Evolutionary conservation across 345 rosid genomes (phyloP), one percentile per base, ranked within the genome.

Genomic region (Brassica napus): DNA sequence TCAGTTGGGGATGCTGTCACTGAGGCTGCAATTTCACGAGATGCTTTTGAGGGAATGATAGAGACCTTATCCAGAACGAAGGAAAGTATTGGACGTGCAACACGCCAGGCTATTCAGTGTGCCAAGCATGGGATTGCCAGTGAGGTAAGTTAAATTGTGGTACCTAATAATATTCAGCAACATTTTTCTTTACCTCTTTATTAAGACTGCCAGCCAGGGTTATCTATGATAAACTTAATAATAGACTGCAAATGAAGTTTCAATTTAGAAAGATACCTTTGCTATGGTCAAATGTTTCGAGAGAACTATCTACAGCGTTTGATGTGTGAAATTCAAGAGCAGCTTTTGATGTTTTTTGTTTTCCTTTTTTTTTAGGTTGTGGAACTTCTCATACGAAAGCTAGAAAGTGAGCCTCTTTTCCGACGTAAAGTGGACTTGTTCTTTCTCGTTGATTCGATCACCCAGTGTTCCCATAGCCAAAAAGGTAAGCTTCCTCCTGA

Each of bases 41-140:
- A 95, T 86, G 89, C 98, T 73, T 91, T 95, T 84, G 99, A 95
- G 86, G 99, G 98, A 75, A 95, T 95, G 99, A 85, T 93, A 79
- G 99, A 91, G 92, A 95, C 98, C 69, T 87, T 95, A 66, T 93
- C 97, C 9, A 89, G 99, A 87, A 93, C 97, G 30, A 93, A 90
- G 83, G 99, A 95, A 81, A 95, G 98, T 83, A 93, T 95, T 28
- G 95, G 97, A 71, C 98, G 98, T 68, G 98, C 98, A 37, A 91
- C 98, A 44, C 97, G 99, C 69, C 93, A 84, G 81, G 99, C 98
- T 63, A 88, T 95, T 75, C 93, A 90, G 70, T 95, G 99, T 88
- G 97, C 98, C 76, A 93, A 93, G 86, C 88, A 87, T 76, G 98
- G 97, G 75, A 91, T 91, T 86, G 91, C 94, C 72, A 90, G 84